Evolutionary conservation across 495 filamentous ascomycete species (phyloP).

Genomic region (Penicillium coffeae): DNA sequence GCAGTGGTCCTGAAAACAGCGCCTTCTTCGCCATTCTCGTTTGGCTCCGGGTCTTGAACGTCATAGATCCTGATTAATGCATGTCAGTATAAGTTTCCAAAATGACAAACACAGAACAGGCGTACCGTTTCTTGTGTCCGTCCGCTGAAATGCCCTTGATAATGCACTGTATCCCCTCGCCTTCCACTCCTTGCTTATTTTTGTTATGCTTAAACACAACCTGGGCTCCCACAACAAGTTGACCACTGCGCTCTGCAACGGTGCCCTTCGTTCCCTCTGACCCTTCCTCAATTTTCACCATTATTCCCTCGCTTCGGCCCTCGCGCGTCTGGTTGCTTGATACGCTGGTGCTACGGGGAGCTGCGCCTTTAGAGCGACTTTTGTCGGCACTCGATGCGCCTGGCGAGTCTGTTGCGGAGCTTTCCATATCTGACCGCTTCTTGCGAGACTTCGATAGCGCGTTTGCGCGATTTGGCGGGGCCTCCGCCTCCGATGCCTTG

Average conservation of each 20-base stretch:
- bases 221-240: constrained; percentile 67
- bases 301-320: constrained; percentile 34
- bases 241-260: constrained; percentile 45
- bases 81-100: neutral
- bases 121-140: constrained; percentile 71
- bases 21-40: constrained; percentile 66
- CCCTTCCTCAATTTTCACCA: constrained; percentile 55
- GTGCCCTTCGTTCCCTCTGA: constrained; percentile 48
- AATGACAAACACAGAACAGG: constrained; percentile 1
- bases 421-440: constrained; percentile 68
- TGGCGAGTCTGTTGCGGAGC: constrained; percentile 63
- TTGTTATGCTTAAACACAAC: constrained; percentile 80
- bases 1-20: constrained; percentile 77
- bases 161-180: constrained; percentile 79
- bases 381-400: constrained; percentile 58
- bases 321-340: constrained; percentile 46
- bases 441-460: constrained; percentile 54
- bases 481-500: constrained; percentile 56
- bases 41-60: constrained; percentile 89
- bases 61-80: constrained; percentile 58
- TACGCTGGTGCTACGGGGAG: constrained; percentile 54
- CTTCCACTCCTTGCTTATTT: constrained; percentile 62
- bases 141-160: constrained; percentile 82
- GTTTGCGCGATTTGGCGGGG: constrained; percentile 42
- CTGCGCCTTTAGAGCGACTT: constrained; percentile 40